Evolutionary conservation across 352 stramenopile genomes (phyloP), one percentile per base, ranked within the genome.

Genomic region (Pythium aristosporum): DNA sequence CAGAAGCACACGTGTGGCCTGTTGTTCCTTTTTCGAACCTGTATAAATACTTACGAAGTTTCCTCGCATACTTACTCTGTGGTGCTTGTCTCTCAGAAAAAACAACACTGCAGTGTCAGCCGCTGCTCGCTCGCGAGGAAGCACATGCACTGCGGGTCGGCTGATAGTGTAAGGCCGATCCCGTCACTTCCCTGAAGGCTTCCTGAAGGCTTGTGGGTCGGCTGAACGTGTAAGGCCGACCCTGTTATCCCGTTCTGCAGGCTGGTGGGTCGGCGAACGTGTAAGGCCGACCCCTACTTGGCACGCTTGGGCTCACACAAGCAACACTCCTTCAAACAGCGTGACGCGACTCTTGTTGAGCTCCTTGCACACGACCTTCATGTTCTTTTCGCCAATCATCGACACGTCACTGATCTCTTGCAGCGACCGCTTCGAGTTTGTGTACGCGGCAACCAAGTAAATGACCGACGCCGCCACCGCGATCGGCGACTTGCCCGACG

Each of bases 331-430:
- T 71, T 89, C 84, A 65, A 92, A 92, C 5, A 92, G 71, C 60
- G 86, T 72, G 25, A 91, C 65, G 42, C 83, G 83, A 48, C 82
- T 93, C 77, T 93, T 90, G 75, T 91, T 91, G 18, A 93, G 71
- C 64, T 91, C 82, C 77, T 93, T 93, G 80, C 82, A 91, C 51
- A 93, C 85, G 49, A 80, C 70, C 67, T 93, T 93, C 73, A 93
- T 82, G 68, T 85, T 90, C 71, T 91, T 93, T 53, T 86, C 82
- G 61, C 72, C 79, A 52, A 93, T 89, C 74, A 88, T 89, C 44
- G 85, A 88, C 37, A 91, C 82, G 44, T 90, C 73, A 57, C 82
- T 91, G 66, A 93, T 91, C 52, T 93, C 85, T 65, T 93, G 78
- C 20, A 93, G 73, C 13, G 85, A 91, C 16, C 82, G 78, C 73